Conservation (phyloP, 495 filamentous ascomycete genomes). For the Polyplosphaeria fusca region DNA sequence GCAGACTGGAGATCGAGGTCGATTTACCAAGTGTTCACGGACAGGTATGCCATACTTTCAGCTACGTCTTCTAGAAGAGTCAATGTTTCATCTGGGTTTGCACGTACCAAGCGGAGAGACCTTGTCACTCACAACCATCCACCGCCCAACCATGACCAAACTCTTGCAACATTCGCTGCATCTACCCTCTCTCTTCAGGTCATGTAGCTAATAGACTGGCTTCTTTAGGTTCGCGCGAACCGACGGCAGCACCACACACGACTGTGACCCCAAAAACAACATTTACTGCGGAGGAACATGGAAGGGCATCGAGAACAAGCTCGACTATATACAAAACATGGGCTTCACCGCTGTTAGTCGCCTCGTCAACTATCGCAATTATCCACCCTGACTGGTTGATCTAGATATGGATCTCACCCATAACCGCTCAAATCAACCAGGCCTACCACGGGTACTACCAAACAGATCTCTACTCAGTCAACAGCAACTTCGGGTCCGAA, state of each 20-base stretch:
- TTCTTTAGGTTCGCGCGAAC: constrained; percentile 36
- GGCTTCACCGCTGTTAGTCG: constrained; percentile 66
- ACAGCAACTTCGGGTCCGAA: constrained; percentile 62
- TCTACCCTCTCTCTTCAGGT: neutral
- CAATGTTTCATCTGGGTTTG: no score
- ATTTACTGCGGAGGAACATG: constrained; percentile 76
- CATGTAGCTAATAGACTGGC: neutral
- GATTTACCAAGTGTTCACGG: constrained; percentile 13
- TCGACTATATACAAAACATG: constrained; percentile 72
- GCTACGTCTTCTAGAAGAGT: no score
- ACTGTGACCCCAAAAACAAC: constrained; percentile 48
- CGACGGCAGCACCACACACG: constrained; percentile 58
- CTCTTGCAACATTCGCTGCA: neutral
- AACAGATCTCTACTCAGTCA: constrained; percentile 60
- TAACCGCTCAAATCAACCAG: constrained; percentile 9
- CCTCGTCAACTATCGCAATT: neutral
- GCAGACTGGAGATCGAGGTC: constrained; percentile 8
- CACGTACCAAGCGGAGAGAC: no score
- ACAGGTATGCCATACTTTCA: no score
- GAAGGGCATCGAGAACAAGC: constrained; percentile 63
- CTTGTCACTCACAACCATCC: neutral
- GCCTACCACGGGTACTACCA: constrained; percentile 75
- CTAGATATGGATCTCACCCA: constrained; percentile 22
- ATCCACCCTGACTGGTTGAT: neutral
- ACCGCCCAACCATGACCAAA: no score